A percentile compares a stretch with the other conserved stretches of the same genome.
Conservation (phyloP, 345 rosid genomes). For the Bruguiera sexangula region DNA sequence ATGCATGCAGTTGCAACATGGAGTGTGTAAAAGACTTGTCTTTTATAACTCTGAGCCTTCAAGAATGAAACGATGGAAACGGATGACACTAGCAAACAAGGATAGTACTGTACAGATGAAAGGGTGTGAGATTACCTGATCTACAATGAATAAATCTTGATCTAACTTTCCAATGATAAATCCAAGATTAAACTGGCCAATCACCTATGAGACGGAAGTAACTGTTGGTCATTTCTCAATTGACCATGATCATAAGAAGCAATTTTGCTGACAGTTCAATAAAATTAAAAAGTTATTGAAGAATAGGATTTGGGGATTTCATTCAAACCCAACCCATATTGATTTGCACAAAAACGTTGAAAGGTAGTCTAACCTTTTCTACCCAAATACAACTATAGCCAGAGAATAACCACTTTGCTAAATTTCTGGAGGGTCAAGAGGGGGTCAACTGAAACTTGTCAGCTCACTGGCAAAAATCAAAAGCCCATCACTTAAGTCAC, state of each 20-base stretch:
- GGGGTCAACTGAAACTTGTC: not conserved
- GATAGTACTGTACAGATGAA: conserved; percentile 18
- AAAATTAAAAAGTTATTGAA: too few species aligned
- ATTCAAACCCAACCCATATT: conserved; percentile 4
- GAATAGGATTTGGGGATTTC: too few species aligned
- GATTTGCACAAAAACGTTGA: too few species aligned
- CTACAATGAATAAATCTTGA: conserved; percentile 89
- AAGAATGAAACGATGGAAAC: conserved; percentile 9
- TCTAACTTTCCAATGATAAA: conserved; percentile 90
- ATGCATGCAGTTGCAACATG: not conserved
- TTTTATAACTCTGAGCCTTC: not conserved
- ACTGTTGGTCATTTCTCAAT: not conserved
- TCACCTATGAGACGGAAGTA: conserved; percentile 43
- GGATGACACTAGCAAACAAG: not conserved
- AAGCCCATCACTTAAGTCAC: not conserved
- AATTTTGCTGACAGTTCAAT: not conserved
- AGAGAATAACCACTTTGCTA: conserved; percentile 1
- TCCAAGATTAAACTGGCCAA: conserved; percentile 98
- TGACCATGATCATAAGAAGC: not conserved
- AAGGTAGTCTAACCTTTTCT: too few species aligned
- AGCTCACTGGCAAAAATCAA: conserved; percentile 3
- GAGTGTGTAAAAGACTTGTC: not conserved
- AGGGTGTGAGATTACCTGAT: conserved; percentile 60
- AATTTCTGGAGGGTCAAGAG: conserved; percentile 14
- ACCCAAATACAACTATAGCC: not conserved